These are phyloP conservation scores for Cladorrhinum sp. DNA, from an alignment of 2,329 filamentous ascomycete genomes.

Conservation along the genomic window DNA sequence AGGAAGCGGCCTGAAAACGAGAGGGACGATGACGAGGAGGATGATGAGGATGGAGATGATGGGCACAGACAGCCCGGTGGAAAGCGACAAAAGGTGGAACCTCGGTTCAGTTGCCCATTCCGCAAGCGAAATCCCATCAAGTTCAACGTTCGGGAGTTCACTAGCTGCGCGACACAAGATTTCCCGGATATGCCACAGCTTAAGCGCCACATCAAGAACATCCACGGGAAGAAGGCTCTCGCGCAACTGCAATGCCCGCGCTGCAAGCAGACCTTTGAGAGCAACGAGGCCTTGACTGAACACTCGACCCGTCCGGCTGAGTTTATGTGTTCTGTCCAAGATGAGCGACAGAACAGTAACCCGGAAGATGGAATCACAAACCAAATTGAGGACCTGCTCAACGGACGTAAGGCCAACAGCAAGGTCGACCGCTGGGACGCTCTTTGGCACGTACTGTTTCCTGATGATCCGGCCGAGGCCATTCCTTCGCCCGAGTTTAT, in stretches of 20 bases:
- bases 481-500: conserved; percentile 20
- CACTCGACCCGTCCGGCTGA: conserved; percentile 18
- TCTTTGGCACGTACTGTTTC: conserved; percentile 25
- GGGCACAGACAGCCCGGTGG: conserved; percentile 4
- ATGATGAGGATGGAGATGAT: conserved; percentile 12
- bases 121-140: conserved; percentile 28
- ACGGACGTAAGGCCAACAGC: conserved; percentile 22
- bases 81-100: conserved; percentile 13
- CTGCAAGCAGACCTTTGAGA: conserved; percentile 20
- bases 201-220: conserved; percentile 28
- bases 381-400: conserved; percentile 20
- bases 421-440: conserved; percentile 25
- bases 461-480: not conserved
- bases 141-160: conserved; percentile 27
- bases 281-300: conserved; percentile 13
- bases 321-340: conserved; percentile 19
- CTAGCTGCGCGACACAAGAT: conserved; percentile 20
- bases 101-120: conserved; percentile 26
- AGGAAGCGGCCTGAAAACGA: conserved; percentile 16
- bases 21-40: conserved; percentile 11
- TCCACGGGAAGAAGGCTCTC: conserved; percentile 18
- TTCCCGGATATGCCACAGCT: conserved; percentile 23
- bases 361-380: conserved; percentile 28
- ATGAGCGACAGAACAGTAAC: conserved; percentile 12
- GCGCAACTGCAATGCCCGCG: conserved; percentile 22